Percentiles rank a stretch among this genome's conserved stretches.
These are phyloP conservation scores for Pseudoscleropodium purum DNA, from an alignment of 225 moss, liverwort and hornwort genomes.

Conservation along the genomic window DNA sequence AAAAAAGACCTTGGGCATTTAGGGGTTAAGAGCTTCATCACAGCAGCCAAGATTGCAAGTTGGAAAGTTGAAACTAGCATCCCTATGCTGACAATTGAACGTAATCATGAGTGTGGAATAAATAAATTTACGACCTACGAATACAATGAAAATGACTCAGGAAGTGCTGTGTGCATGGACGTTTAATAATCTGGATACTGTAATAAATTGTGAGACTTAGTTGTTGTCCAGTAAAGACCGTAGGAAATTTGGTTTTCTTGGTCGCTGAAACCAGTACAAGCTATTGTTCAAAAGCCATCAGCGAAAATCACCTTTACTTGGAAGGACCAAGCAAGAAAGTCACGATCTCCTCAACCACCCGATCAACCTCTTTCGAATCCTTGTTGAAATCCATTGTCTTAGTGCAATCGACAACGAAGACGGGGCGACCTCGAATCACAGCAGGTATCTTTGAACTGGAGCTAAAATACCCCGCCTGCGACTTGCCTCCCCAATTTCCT, in stretches of 20 bases:
- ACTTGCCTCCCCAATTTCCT: constrained; percentile 20
- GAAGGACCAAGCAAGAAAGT: constrained; percentile 16
- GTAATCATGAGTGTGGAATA: not conserved
- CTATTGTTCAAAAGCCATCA: not conserved
- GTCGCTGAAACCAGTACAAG: not conserved
- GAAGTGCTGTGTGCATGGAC: not conserved
- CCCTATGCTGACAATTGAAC: too few species aligned
- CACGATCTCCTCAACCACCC: constrained; percentile 33
- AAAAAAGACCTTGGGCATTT: too few species aligned
- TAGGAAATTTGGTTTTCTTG: not conserved
- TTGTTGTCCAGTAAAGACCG: not conserved
- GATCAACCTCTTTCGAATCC: constrained; percentile 27
- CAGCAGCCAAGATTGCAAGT: not conserved
- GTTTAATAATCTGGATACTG: not conserved
- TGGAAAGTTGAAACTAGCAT: not conserved
- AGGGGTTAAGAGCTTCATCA: not conserved
- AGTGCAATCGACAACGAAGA: constrained; percentile 44
- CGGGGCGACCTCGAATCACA: constrained; percentile 26
- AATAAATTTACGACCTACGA: not conserved
- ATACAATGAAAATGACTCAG: not conserved
- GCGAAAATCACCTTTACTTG: not conserved
- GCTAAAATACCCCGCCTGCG: constrained; percentile 13
- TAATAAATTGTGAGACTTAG: not conserved
- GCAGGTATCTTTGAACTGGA: not conserved
- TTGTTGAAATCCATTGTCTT: constrained; percentile 21